phyloP scores from a whole-genome alignment of 176 grass and related monocot species.

The Pontederia paniculata region DNA sequence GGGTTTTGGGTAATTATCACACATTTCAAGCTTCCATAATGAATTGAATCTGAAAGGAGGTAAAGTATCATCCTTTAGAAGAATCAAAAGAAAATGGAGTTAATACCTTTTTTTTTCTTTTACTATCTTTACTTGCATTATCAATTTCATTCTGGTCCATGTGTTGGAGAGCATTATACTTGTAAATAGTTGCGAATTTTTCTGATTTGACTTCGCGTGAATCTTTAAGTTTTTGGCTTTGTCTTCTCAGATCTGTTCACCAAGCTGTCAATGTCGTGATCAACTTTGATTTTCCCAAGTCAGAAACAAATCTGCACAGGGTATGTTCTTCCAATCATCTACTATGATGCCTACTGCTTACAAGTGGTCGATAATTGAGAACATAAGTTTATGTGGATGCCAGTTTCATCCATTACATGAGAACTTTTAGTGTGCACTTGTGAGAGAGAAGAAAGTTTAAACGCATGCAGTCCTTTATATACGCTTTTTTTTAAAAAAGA shows the following conservation, averaged over 20 bases:
- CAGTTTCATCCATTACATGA: neutral
- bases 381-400: neutral
- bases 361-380: neutral
- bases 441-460: no score
- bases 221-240: neutral
- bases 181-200: neutral
- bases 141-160: no score
- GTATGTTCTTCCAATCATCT: constrained; percentile 21
- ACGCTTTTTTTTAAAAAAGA: no score
- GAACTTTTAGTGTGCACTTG: no score
- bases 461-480: no score
- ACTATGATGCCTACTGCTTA: neutral
- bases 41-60: no score
- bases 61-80: no score
- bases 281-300: constrained; percentile 88
- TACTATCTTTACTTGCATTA: no score
- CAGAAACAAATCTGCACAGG: constrained; percentile 87
- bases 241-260: constrained; percentile 65
- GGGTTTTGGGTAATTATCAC: no score
- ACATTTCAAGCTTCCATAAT: no score
- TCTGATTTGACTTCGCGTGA: neutral
- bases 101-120: no score
- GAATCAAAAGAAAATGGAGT: no score
- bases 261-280: constrained; percentile 95
- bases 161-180: neutral